Percentiles rank a stretch among this genome's conserved stretches.
Conservation (phyloP, 2,329 filamentous ascomycete genomes). For the Bipolaris cookei region DNA sequence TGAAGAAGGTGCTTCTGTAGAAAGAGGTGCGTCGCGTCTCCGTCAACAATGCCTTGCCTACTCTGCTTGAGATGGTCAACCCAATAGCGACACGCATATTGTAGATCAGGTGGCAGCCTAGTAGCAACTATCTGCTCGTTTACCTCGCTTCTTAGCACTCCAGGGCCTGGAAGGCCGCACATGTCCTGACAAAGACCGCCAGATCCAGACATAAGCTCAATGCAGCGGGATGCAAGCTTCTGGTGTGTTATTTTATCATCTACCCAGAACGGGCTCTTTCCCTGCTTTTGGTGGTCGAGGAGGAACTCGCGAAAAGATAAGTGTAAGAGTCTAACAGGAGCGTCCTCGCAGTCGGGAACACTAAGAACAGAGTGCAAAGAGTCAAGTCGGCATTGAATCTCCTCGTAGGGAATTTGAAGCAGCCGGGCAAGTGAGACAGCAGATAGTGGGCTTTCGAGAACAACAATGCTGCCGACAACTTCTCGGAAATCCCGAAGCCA, state of each 20-base stretch:
- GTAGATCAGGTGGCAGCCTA: constrained; percentile 23
- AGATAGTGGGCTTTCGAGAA: constrained; percentile 30
- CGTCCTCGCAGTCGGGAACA: constrained; percentile 36
- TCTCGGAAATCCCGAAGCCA: constrained; percentile 20
- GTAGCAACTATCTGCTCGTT: constrained; percentile 14
- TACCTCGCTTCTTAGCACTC: constrained; percentile 16
- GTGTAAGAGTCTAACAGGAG: constrained; percentile 41
- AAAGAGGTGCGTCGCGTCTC: constrained; percentile 43
- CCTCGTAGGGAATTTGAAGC: constrained; percentile 18
- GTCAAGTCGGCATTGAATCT: constrained; percentile 35
- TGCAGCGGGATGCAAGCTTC: constrained; percentile 43
- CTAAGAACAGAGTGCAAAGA: constrained; percentile 33
- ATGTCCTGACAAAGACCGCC: constrained; percentile 47
- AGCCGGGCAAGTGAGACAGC: constrained; percentile 19
- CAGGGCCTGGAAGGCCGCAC: constrained; percentile 29
- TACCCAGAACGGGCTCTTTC: constrained; percentile 42
- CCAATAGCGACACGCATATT: constrained; percentile 53
- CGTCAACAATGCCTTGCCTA: constrained; percentile 24
- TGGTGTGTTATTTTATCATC: constrained; percentile 45
- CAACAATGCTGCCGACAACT: constrained; percentile 27
- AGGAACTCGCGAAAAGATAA: constrained; percentile 42
- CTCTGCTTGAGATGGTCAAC: constrained; percentile 25
- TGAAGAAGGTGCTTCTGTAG: constrained; percentile 51
- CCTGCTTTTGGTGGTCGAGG: constrained; percentile 24
- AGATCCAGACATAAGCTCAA: constrained; percentile 45